A percentile compares a stretch with the other conserved stretches of the same genome.
phyloP scores from a whole-genome alignment of 768 basidiomycete genomes.

The Tylopilus cervinicoccineus region DNA sequence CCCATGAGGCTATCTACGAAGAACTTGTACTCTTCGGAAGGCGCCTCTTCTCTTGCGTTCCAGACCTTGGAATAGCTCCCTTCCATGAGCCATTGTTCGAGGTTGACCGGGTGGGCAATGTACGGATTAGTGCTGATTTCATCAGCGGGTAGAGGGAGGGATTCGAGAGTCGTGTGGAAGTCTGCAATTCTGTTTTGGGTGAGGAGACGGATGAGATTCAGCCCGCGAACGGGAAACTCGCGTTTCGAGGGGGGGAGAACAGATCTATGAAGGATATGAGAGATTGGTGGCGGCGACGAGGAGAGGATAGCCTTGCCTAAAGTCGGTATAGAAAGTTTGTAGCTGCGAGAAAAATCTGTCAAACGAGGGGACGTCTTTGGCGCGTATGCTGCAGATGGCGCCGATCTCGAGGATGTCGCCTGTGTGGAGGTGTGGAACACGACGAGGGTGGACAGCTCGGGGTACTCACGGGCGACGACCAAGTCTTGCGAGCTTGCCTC shows the following conservation, averaged over 20 bases:
- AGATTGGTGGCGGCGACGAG: conserved; percentile 2
- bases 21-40: conserved; percentile 91
- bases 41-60: conserved; percentile 89
- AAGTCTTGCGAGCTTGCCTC: conserved; percentile 65
- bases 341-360: conserved; percentile 94
- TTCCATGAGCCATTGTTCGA: conserved; percentile 98
- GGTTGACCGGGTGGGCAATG: conserved; percentile 82
- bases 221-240: conserved; percentile 85
- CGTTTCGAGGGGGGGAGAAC: conserved; percentile 78
- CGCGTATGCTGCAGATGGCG: conserved; percentile 88
- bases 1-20: conserved; percentile 92
- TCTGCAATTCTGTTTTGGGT: conserved; percentile 96
- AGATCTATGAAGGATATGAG: conserved; percentile 40
- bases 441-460: background rate
- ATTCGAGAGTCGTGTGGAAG: conserved; percentile 95
- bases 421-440: conserved; percentile 27
- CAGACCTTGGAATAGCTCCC: conserved; percentile 98
- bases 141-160: conserved; percentile 69
- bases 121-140: conserved; percentile 65
- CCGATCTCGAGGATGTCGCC: conserved; percentile 96
- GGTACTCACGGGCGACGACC: conserved; percentile 61
- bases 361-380: conserved; percentile 86
- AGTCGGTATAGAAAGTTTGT: conserved; percentile 86
- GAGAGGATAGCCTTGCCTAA: conserved; percentile 44
- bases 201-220: conserved; percentile 92